These are phyloP conservation scores for Cyberlindnera xylosilytica DNA, from an alignment of 805 yeast species.

Conservation along the genomic window DNA sequence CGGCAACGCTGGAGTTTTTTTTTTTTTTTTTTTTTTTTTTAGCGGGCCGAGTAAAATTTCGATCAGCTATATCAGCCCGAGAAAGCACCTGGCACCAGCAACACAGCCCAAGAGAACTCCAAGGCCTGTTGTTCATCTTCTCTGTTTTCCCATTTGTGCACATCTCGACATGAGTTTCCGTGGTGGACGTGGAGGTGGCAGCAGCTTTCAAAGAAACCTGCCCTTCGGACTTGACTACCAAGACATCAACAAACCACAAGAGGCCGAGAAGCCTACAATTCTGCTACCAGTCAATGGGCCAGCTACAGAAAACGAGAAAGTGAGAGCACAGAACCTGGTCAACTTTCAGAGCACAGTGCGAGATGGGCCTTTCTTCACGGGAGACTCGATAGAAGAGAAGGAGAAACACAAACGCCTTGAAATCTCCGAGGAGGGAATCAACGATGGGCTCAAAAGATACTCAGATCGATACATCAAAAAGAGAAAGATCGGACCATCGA, in stretches of 20 bases:
- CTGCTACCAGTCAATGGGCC: conserved; percentile 66
- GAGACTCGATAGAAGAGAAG: conserved; percentile 38
- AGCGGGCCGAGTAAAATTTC: too few relatives aligned
- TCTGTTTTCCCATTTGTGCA: too few relatives aligned
- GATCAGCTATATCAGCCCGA: too few relatives aligned
- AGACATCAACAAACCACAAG: conserved; percentile 43
- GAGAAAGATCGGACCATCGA: conserved; percentile 65
- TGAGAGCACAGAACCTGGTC: conserved; percentile 52
- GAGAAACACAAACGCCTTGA: conserved; percentile 25
- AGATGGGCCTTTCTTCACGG: conserved; percentile 69
- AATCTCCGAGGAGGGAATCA: conserved; percentile 38
- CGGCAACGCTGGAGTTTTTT: too few relatives aligned
- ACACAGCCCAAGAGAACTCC: too few relatives aligned
- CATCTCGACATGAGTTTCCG: conserved; percentile 66
- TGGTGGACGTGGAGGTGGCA: conserved; percentile 41
- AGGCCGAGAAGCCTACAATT: conserved; percentile 35
- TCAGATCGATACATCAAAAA: conserved; percentile 76
- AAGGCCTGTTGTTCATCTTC: too few relatives aligned
- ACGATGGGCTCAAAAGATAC: conserved; percentile 77
- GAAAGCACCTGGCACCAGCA: too few relatives aligned
- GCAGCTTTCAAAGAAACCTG: conserved; percentile 38
- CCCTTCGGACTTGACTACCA: conserved; percentile 75
- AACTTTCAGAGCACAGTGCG: conserved; percentile 49
- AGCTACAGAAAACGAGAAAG: conserved; percentile 46
- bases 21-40: too few relatives aligned